Base-by-base conservation (phyloP, 352 stramenopile genomes). In the Plasmopara viticola region DNA sequence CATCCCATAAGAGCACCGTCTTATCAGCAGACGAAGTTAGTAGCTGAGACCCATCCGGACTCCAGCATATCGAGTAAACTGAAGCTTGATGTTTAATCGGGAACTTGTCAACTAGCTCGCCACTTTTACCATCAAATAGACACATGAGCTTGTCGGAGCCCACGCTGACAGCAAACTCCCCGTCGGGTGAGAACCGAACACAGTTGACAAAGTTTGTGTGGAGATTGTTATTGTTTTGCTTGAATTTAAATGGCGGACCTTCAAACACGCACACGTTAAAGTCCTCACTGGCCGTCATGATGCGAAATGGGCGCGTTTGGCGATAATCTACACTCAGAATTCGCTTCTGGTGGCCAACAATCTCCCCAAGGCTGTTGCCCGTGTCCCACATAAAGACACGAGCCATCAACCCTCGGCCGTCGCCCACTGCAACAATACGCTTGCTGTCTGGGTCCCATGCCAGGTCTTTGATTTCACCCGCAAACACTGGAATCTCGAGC, bases 371-470 rank as follows among this genome's bases (percentile, higher is more conserved):
- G 45, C 69, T 96, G 62, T 97, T 98, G 48, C 95, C 96, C 2
- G 94, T 98, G 69, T 99, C 96, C 94, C 95, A 99, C 75, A 96
- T 95, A 68, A 99, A 97, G 48, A 93, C 80, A 33, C 80, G 80
- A 18, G 78, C 77, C 72, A 89, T 85, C 25, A 90, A 44, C 12
- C 74, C 63, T 43, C 88, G 78, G 5, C 86, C 87, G 44, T 96
- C 84, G 37, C 89, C 89, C 17, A 95, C 86, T 7, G 82, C 86
- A 17, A 95, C 82, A 50, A 98, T 93, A 15, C 91, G 84, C 63
- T 98, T 98, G 64, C 86, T 97, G 58, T 99, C 96, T 0, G 76
- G 74, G 64, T 98, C 96, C 96, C 96, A 98, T 9, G 71, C 74
- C 51, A 99, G 66, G 66, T 98, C 95, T 53, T 96, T 95, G 58